Evolutionary conservation across 768 basidiomycete species (phyloP).

Genomic region (Amanita rimosa): DNA sequence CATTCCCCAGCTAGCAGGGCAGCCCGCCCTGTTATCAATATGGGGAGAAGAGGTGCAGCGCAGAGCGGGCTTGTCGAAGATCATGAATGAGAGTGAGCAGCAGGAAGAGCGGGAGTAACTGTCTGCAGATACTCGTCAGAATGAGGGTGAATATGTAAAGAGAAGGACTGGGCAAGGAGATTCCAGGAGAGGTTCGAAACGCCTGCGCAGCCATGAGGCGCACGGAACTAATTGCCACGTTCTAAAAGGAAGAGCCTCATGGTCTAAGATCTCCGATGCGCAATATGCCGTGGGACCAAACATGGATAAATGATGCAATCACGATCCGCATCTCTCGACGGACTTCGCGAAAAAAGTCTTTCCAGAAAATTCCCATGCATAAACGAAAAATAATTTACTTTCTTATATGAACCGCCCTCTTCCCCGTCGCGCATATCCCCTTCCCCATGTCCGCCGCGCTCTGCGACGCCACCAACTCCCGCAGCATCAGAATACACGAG

Average conservation of each 20-base stretch:
- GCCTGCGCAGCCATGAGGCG: too few species aligned
- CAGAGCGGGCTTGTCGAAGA: neutral
- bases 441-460: neutral
- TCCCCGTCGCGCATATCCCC: constrained; percentile 1
- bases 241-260: neutral
- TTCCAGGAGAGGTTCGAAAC: too few species aligned
- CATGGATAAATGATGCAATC: neutral
- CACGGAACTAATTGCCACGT: neutral
- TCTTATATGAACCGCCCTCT: neutral
- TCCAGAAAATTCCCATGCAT: too few species aligned
- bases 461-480: neutral
- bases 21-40: neutral
- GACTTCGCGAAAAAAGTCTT: too few species aligned
- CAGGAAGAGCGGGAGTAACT: constrained; percentile 1
- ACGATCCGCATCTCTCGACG: too few species aligned
- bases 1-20: neutral
- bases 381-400: neutral
- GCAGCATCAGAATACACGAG: neutral
- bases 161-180: too few species aligned
- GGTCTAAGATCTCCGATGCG: constrained; percentile 3
- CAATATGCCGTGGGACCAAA: neutral
- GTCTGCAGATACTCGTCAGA: too few species aligned
- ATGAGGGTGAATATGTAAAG: neutral
- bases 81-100: constrained; percentile 1
- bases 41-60: too few species aligned